These are phyloP conservation scores for Obba rivulosa DNA, from an alignment of 768 basidiomycete genomes.

Conservation along the genomic window DNA sequence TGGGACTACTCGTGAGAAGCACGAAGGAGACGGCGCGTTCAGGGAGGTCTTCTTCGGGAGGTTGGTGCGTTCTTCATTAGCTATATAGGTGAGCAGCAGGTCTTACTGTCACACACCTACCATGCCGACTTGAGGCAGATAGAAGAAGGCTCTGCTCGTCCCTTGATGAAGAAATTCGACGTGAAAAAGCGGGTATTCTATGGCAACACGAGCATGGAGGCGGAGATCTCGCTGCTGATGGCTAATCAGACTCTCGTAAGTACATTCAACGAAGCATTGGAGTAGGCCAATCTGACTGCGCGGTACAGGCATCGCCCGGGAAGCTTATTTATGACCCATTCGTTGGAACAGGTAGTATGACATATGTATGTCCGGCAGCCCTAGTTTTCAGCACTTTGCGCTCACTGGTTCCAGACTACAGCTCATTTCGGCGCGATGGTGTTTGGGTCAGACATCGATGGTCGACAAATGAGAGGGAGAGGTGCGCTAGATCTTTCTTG, in stretches of 20 bases:
- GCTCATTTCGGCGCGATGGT: conserved; percentile 86
- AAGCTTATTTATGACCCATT: conserved; percentile 96
- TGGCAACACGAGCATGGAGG: conserved; percentile 98
- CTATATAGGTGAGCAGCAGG: neutral
- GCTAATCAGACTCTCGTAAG: conserved; percentile 87
- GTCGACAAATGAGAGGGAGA: conserved; percentile 95
- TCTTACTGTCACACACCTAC: conserved; percentile 2
- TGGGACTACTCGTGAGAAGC: conserved; percentile 39
- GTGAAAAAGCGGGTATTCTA: conserved; percentile 89
- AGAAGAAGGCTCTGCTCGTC: conserved; percentile 61
- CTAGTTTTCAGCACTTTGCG: neutral
- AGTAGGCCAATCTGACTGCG: neutral
- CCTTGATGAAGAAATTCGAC: conserved; percentile 64
- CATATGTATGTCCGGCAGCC: conserved; percentile 51
- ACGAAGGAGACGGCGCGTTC: conserved; percentile 65
- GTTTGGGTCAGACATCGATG: conserved; percentile 94
- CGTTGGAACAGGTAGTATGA: conserved; percentile 88
- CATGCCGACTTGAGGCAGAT: conserved; percentile 31
- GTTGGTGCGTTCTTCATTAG: conserved; percentile 53
- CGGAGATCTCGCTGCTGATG: conserved; percentile 93
- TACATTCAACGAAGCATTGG: neutral
- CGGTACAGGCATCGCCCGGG: conserved; percentile 70
- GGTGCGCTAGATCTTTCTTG: conserved; percentile 34
- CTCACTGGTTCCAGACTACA: conserved; percentile 48
- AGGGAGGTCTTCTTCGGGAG: conserved; percentile 76